A percentile compares a stretch with the other conserved stretches of the same genome.
Conservation (phyloP, 2,329 filamentous ascomycete species). For the Monosporascus sp. region DNA sequence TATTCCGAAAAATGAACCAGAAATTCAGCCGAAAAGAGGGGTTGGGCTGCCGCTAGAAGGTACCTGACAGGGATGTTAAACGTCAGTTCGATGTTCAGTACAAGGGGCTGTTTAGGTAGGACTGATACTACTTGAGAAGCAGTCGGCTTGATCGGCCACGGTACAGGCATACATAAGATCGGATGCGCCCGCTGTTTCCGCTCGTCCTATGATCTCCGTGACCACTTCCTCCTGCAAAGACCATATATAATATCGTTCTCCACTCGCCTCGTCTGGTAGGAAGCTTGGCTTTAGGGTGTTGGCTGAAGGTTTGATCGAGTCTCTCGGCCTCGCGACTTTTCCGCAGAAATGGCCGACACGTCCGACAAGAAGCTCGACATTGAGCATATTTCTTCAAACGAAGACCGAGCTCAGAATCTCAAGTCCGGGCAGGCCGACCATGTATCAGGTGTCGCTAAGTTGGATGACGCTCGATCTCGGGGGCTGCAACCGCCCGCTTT, state of each 20-base stretch:
- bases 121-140: background rate
- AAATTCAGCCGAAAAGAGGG: too few species aligned
- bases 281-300: too few species aligned
- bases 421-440: constrained; percentile 7
- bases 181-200: background rate
- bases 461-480: constrained; percentile 17
- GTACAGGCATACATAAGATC: background rate
- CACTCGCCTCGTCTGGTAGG: too few species aligned
- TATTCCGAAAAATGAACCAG: too few species aligned
- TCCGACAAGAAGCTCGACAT: constrained; percentile 3
- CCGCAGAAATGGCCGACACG: background rate
- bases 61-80: too few species aligned
- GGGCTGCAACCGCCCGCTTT: constrained; percentile 26
- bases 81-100: too few species aligned
- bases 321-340: too few species aligned
- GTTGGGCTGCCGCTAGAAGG: too few species aligned
- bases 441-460: constrained; percentile 12
- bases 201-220: background rate
- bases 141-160: background rate
- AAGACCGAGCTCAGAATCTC: constrained; percentile 7
- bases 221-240: background rate
- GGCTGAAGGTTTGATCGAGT: too few species aligned
- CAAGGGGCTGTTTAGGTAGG: background rate
- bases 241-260: background rate
- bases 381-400: constrained; percentile 10